Evolutionary conservation across 192 early-diverging fungal genomes (phyloP).

Genomic region (Diversispora epigaea): DNA sequence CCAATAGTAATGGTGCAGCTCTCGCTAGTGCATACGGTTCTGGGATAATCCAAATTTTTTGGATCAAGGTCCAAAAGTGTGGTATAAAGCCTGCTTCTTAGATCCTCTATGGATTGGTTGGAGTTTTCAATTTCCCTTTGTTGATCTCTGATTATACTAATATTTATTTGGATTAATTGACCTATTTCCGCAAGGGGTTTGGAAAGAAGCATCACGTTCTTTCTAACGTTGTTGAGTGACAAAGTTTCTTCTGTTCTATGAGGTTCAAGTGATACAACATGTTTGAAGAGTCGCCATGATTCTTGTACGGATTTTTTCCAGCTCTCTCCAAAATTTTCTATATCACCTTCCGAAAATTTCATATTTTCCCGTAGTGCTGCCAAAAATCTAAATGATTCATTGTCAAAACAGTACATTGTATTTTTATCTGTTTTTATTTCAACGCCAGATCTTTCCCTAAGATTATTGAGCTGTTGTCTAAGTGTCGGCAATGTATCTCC

Average conservation of each 20-base stretch:
- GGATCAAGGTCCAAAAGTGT: constrained; percentile 34
- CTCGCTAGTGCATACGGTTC: constrained; percentile 34
- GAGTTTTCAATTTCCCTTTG: constrained; percentile 33
- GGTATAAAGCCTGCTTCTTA: constrained; percentile 24
- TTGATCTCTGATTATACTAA: constrained; percentile 21
- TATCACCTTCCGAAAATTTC: constrained; percentile 9
- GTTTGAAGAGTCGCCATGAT: constrained; percentile 27
- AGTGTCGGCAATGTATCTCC: constrained; percentile 34
- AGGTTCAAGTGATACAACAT: constrained; percentile 23
- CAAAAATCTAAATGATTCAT: constrained; percentile 38
- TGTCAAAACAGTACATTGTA: constrained; percentile 37
- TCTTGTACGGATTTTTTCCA: constrained; percentile 37
- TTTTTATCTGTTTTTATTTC: neutral
- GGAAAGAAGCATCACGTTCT: constrained; percentile 29
- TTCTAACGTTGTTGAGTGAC: constrained; percentile 35
- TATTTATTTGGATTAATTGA: constrained; percentile 32
- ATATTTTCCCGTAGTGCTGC: constrained; percentile 33
- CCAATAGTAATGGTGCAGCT: constrained; percentile 6
- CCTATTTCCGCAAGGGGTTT: constrained; percentile 36
- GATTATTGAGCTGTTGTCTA: constrained; percentile 18
- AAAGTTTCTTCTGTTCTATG: constrained; percentile 35
- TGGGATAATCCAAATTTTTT: constrained; percentile 25
- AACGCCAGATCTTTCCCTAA: constrained; percentile 21
- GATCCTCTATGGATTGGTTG: constrained; percentile 14
- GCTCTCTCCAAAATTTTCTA: constrained; percentile 31